Conservation (phyloP, 805 yeast species). For the Candida chauliodis region DNA sequence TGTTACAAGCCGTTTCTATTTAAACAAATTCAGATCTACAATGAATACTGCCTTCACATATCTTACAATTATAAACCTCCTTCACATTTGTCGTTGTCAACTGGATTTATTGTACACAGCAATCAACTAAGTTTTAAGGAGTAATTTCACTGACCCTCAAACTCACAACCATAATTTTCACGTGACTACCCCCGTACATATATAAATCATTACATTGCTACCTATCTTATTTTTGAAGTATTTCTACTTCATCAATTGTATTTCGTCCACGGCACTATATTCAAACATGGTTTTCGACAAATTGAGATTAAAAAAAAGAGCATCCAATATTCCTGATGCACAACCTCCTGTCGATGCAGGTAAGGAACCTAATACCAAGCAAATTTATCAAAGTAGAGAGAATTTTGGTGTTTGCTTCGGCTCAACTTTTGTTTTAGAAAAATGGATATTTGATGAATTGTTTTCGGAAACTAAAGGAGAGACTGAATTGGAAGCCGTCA, state of each 20-base stretch:
- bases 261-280: background rate
- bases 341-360: conserved; percentile 26
- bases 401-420: conserved; percentile 89
- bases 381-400: conserved; percentile 56
- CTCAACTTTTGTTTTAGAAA: conserved; percentile 72
- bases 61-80: too few relatives aligned
- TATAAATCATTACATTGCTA: conserved; percentile 3
- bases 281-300: conserved; percentile 19
- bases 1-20: too few relatives aligned
- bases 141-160: too few relatives aligned
- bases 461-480: conserved; percentile 53
- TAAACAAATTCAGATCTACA: too few relatives aligned
- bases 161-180: too few relatives aligned
- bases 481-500: conserved; percentile 73
- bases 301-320: conserved; percentile 28
- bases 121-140: too few relatives aligned
- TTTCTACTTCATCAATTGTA: conserved; percentile 6
- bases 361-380: conserved; percentile 33
- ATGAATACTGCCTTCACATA: too few relatives aligned
- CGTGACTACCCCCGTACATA: conserved; percentile 6
- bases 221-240: conserved; percentile 4
- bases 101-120: too few relatives aligned
- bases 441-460: conserved; percentile 66
- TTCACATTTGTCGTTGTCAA: too few relatives aligned
- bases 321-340: conserved; percentile 17